These are phyloP conservation scores for Venturia nashicola DNA, from an alignment of 2,329 filamentous ascomycete genomes.

Conservation along the genomic window DNA sequence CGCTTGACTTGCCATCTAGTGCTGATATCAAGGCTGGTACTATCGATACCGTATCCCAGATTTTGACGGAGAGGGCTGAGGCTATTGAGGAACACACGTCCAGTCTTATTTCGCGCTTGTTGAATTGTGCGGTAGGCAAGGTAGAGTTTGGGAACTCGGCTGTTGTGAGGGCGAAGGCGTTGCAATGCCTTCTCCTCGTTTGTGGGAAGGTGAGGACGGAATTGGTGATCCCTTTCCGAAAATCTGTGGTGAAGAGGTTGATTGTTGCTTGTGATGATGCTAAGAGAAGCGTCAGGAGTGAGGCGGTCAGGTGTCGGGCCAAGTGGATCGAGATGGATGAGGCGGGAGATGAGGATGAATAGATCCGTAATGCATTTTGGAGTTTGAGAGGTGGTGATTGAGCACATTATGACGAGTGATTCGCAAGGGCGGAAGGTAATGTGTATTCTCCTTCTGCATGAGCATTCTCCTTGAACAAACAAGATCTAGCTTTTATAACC, in stretches of 20 bases:
- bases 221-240: conserved; percentile 43
- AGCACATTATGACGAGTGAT: too few species aligned
- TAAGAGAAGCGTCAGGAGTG: conserved; percentile 49
- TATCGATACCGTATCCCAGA: conserved; percentile 44
- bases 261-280: conserved; percentile 46
- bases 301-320: conserved; percentile 48
- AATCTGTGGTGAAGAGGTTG: conserved; percentile 44
- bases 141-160: conserved; percentile 18
- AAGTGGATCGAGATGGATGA: conserved; percentile 50
- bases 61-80: conserved; percentile 45
- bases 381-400: too few species aligned
- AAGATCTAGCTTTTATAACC: too few species aligned
- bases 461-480: too few species aligned
- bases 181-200: conserved; percentile 36
- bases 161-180: conserved; percentile 33
- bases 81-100: conserved; percentile 42
- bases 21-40: conserved; percentile 46
- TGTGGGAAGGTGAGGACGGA: conserved; percentile 36
- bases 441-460: too few species aligned
- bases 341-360: conserved; percentile 39
- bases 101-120: conserved; percentile 43
- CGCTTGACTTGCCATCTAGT: conserved; percentile 38
- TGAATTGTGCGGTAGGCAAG: conserved; percentile 31
- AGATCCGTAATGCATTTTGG: neutral
- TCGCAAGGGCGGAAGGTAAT: too few species aligned